Percentiles rank a stretch among this genome's conserved stretches.
phyloP scores from a whole-genome alignment of 768 basidiomycete species.

The Mrakia blollopis region DNA sequence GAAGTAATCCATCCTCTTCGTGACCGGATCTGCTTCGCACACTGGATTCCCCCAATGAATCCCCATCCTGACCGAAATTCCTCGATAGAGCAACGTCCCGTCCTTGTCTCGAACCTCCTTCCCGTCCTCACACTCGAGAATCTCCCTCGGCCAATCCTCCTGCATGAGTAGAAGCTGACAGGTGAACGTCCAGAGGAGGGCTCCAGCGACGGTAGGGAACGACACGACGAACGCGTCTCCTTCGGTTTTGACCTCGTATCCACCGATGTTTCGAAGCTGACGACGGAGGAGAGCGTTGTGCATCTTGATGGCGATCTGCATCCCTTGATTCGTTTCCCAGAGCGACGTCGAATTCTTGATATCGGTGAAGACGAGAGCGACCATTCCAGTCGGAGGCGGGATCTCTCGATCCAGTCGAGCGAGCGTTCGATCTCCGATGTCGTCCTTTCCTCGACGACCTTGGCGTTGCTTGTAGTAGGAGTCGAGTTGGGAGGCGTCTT shows the following conservation, averaged over 20 bases:
- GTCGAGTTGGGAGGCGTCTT: slow-evolving; percentile 47
- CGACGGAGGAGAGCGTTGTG: slow-evolving; percentile 84
- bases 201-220: slow-evolving; percentile 80
- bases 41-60: slow-evolving; percentile 87
- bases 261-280: slow-evolving; percentile 79
- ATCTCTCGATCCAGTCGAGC: slow-evolving; percentile 67
- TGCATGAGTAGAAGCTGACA: slow-evolving; percentile 77
- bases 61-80: slow-evolving; percentile 93
- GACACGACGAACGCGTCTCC: slow-evolving; percentile 99
- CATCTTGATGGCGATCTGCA: slow-evolving; percentile 85
- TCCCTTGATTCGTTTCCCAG: slow-evolving; percentile 93
- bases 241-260: slow-evolving; percentile 99
- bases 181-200: slow-evolving; percentile 81
- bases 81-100: slow-evolving; percentile 69
- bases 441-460: slow-evolving; percentile 46
- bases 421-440: slow-evolving; percentile 54
- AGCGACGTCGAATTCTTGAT: slow-evolving; percentile 93
- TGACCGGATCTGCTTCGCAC: slow-evolving; percentile 86
- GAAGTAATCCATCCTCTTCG: slow-evolving; percentile 95
- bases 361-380: slow-evolving; percentile 95
- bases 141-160: slow-evolving; percentile 85
- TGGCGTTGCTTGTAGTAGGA: slow-evolving; percentile 22
- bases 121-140: slow-evolving; percentile 87
- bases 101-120: slow-evolving; percentile 64
- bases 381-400: slow-evolving; percentile 72